phyloP scores from a whole-genome alignment of 495 filamentous ascomycete genomes.

The Neurospora cerealis region DNA sequence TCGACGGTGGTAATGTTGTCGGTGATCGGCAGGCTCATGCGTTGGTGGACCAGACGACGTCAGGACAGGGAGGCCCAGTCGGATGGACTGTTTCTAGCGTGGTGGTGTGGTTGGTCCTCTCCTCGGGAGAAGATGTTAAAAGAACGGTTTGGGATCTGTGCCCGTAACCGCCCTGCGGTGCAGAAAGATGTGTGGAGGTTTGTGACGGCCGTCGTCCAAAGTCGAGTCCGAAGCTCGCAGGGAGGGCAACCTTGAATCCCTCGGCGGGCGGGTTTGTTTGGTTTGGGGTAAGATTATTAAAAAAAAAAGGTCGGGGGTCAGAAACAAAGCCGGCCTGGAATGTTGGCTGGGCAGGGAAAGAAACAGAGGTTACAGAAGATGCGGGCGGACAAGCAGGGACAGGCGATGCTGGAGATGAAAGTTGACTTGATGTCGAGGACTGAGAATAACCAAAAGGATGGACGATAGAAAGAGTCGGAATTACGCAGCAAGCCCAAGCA shows the following conservation, averaged over 20 bases:
- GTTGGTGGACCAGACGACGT: slow-evolving; percentile 6
- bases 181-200: slow-evolving; percentile 3
- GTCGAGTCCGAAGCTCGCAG: not conserved
- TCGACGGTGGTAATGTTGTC: slow-evolving; percentile 9
- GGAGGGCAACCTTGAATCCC: not conserved
- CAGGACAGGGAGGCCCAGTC: not conserved
- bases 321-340: not conserved
- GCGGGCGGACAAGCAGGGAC: not conserved
- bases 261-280: not conserved
- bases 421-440: not conserved
- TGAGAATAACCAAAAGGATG: not conserved
- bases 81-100: slow-evolving; percentile 1
- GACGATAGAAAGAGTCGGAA: not conserved
- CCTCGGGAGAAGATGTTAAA: not conserved
- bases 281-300: not conserved
- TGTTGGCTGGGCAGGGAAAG: not conserved
- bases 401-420: not conserved
- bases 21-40: slow-evolving; percentile 14
- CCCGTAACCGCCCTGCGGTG: slow-evolving; percentile 24
- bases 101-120: slow-evolving; percentile 1
- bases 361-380: not conserved
- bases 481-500: not conserved
- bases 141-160: slow-evolving; percentile 1
- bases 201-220: not conserved
- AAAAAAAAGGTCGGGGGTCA: not conserved